Conservation (phyloP, 2,329 filamentous ascomycete genomes). For the Penicillium sp. region DNA sequence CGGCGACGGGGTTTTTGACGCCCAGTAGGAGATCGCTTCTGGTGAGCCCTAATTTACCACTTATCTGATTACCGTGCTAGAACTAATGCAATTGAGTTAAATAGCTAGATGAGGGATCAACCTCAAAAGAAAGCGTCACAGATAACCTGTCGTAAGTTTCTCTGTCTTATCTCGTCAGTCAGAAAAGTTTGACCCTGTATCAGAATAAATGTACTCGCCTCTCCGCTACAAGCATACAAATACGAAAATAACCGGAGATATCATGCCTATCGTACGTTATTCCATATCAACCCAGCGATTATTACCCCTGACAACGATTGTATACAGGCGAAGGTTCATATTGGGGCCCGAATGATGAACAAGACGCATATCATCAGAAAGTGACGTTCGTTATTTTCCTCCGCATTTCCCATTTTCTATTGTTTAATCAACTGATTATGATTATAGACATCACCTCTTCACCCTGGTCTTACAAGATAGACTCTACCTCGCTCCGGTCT, state of each 20-base stretch:
- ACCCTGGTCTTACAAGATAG: slow-evolving; percentile 23
- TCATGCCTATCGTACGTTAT: slow-evolving; percentile 18
- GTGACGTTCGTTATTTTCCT: slow-evolving; percentile 24
- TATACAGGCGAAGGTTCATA: slow-evolving; percentile 23
- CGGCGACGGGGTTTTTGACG: slow-evolving; percentile 3
- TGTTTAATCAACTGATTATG: neutral
- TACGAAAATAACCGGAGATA: slow-evolving; percentile 34
- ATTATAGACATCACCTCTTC: slow-evolving; percentile 24
- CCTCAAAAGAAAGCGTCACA: neutral
- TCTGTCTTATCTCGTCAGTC: neutral
- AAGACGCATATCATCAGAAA: slow-evolving; percentile 19
- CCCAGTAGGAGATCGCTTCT: neutral
- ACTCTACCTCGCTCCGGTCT: slow-evolving; percentile 25
- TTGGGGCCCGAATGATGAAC: slow-evolving; percentile 26
- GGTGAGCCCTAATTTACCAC: neutral
- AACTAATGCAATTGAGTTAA: neutral
- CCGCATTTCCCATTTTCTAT: neutral
- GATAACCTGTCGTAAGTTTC: slow-evolving; percentile 5
- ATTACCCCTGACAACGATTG: neutral
- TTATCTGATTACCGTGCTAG: neutral
- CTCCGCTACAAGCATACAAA: slow-evolving; percentile 24
- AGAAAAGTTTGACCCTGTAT: neutral
- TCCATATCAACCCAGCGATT: neutral
- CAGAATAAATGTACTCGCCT: slow-evolving; percentile 21
- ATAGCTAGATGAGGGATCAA: neutral